These are phyloP conservation scores for Brassica rapa DNA, from an alignment of 345 rosid genomes.

Conservation along the genomic window DNA sequence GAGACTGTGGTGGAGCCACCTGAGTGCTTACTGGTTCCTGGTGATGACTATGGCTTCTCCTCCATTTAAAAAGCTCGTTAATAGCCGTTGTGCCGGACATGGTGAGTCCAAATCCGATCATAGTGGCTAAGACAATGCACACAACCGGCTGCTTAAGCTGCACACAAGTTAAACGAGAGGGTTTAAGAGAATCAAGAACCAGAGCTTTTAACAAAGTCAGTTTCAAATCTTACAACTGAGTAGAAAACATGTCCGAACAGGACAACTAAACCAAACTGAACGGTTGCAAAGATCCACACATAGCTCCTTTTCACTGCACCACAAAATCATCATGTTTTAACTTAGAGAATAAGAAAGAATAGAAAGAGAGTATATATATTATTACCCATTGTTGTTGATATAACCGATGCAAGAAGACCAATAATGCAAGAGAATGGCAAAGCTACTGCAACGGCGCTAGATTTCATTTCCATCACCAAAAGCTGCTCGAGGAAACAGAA, in stretches of 20 bases:
- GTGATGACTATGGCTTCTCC: conserved; percentile 33
- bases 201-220: not conserved
- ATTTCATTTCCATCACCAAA: conserved; percentile 61
- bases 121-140: conserved; percentile 71
- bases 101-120: conserved; percentile 72
- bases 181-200: conserved; percentile 1
- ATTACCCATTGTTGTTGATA: conserved; percentile 85
- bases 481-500: conserved; percentile 71
- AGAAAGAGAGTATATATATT: not conserved
- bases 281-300: conserved; percentile 71
- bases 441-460: conserved; percentile 74
- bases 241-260: conserved; percentile 74
- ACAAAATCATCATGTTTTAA: conserved; percentile 8
- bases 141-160: conserved; percentile 60
- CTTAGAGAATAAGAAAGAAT: not conserved
- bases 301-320: conserved; percentile 58
- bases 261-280: conserved; percentile 72
- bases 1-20: conserved; percentile 21
- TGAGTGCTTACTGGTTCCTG: conserved; percentile 23
- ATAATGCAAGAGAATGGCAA: conserved; percentile 82
- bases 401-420: conserved; percentile 78
- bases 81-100: conserved; percentile 57
- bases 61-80: conserved; percentile 46
- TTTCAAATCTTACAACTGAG: conserved; percentile 58
- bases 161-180: not conserved